Conservation (phyloP, 768 basidiomycete species). For the Hygrocybe punicea region DNA sequence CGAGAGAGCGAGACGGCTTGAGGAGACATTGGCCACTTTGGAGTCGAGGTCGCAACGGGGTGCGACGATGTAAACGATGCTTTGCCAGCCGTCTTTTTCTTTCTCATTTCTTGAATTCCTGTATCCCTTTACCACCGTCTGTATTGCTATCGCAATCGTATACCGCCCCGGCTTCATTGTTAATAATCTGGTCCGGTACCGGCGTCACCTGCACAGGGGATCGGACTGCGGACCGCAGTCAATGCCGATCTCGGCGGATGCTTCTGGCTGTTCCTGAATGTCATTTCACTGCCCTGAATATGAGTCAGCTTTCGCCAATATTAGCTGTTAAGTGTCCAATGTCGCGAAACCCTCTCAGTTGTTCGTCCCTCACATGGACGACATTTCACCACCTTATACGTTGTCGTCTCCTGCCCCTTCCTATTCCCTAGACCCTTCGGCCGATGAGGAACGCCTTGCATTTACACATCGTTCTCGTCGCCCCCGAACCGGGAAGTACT, state of each 20-base stretch:
- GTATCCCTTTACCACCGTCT: not conserved
- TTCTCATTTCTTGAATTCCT: not conserved
- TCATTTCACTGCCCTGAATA: no score
- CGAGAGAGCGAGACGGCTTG: slow-evolving; percentile 50
- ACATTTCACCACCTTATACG: slow-evolving; percentile 49
- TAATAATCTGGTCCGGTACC: no score
- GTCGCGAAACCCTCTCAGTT: no score
- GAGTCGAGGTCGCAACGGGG: slow-evolving; percentile 24
- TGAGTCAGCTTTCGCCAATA: no score
- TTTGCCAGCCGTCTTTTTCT: no score
- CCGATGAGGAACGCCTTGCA: slow-evolving; percentile 53
- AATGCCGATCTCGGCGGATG: no score
- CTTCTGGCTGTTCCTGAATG: no score
- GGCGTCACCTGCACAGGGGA: no score
- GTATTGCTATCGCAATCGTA: not conserved
- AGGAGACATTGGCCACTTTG: slow-evolving; percentile 52
- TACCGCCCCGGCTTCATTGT: no score
- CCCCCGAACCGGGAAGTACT: slow-evolving; percentile 38
- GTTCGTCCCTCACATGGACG: no score
- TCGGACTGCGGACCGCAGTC: no score
- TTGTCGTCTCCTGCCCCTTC: slow-evolving; percentile 51
- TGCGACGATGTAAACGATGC: not conserved
- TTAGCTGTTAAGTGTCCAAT: no score
- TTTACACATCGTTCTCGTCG: slow-evolving; percentile 39
- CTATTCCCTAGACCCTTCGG: slow-evolving; percentile 54